Evolutionary conservation across 805 yeast genomes (phyloP).

Genomic region (Citeromyces matritensis): DNA sequence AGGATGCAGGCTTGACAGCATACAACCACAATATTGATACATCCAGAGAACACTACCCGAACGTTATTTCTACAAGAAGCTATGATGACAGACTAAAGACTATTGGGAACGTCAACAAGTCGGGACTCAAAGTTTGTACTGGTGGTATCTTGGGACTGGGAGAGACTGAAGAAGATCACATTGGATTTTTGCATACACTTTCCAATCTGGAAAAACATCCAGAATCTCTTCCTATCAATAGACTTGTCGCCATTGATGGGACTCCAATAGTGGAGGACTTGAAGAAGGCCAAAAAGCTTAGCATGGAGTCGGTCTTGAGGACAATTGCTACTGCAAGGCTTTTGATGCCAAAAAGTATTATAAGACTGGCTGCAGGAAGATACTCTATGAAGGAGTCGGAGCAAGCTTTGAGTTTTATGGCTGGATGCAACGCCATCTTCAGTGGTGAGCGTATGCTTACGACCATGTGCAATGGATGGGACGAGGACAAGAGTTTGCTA

Average conservation of each 20-base stretch:
- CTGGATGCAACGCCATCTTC: conserved; percentile 70
- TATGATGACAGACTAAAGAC: conserved; percentile 63
- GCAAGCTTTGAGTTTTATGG: conserved; percentile 61
- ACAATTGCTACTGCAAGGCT: conserved; percentile 68
- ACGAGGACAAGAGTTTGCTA: conserved; percentile 59
- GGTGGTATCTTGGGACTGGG: conserved; percentile 77
- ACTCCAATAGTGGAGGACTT: conserved; percentile 58
- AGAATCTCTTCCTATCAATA: conserved; percentile 69
- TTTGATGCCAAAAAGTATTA: conserved; percentile 56
- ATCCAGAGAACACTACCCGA: conserved; percentile 61
- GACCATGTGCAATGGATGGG: conserved; percentile 77
- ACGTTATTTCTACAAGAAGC: conserved; percentile 53
- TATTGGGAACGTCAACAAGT: conserved; percentile 42
- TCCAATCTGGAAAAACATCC: conserved; percentile 63
- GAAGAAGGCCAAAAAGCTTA: conserved; percentile 21
- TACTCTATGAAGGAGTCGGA: conserved; percentile 69
- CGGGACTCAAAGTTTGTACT: conserved; percentile 58
- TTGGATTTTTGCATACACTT: conserved; percentile 51
- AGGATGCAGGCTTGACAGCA: conserved; percentile 65
- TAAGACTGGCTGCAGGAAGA: conserved; percentile 70
- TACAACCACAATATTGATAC: conserved; percentile 76
- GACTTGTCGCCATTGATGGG: conserved; percentile 66
- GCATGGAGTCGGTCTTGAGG: conserved; percentile 48
- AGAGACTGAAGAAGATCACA: conserved; percentile 56
- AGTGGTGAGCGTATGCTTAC: conserved; percentile 75